Evolutionary conservation across 352 stramenopile genomes (phyloP), one percentile per base, ranked within the genome.

Genomic region (Pythium aquatile): DNA sequence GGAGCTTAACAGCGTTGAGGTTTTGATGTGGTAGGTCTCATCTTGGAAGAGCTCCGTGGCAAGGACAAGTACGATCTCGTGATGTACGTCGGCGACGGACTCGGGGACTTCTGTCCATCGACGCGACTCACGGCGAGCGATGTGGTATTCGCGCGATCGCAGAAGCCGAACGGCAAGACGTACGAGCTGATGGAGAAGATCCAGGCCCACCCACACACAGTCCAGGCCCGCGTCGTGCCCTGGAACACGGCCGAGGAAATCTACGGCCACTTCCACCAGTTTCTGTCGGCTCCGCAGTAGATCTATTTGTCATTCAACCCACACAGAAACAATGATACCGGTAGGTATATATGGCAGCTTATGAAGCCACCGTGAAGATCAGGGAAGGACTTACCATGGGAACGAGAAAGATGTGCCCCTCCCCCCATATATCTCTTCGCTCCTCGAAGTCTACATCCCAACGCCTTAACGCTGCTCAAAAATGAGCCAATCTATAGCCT

Each of bases 191-290:
- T 78, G 11, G 37, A 59, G 33, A 61, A 61, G 54, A 81, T 85
- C 32, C 61, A 81, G 26, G 51, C 64, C 17, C 66, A 75, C 16
- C 63, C 61, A 48, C 51, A 63, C 32, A 52, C 61, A 3, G 60
- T 85, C 9, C 49, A 66, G n/a, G 81, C 78, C 2, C 59, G 55
- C 1, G 74, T 90, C 2, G 62, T 81, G 33, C 48, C 67, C 28
- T 90, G 81, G 81, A 72, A 58, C 44, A 85, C 77, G 28, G 81
- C 74, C 26, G 61, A 76, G 16, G 77, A 90, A 40, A 80, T 88
- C 42, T 81, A 76, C 56, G 13, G 4, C 24, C 39, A 61, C 24
- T 61, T 61, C 17, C 13, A 44, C 24, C 20, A 54, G 16, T 2
- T 54, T 2, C 47, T 54, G 35, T 40, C 35, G 35, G 10, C 35